Conservation (phyloP, 2,329 filamentous ascomycete species). For the Pseudogymnoascus sp. region DNA sequence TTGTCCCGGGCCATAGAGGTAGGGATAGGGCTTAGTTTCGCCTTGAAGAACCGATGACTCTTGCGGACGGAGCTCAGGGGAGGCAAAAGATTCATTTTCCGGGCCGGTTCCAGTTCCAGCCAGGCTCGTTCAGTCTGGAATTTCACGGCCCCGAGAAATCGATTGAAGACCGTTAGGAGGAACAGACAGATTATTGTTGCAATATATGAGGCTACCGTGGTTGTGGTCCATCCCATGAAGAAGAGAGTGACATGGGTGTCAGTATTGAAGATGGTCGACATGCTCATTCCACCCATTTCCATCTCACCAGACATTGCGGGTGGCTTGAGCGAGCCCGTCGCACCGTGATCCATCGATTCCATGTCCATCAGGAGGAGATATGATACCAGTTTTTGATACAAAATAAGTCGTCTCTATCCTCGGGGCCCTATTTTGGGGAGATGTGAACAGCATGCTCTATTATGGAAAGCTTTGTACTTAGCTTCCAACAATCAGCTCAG, state of each 20-base stretch:
- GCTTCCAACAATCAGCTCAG: not conserved
- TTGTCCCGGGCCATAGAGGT: not conserved
- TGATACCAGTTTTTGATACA: not conserved
- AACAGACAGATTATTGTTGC: conserved; percentile 26
- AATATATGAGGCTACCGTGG: conserved; percentile 23
- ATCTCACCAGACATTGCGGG: not conserved
- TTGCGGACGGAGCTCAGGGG: conserved; percentile 10
- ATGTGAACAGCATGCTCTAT: not conserved
- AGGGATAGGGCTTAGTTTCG: conserved; percentile 7
- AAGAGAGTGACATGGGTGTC: conserved; percentile 26
- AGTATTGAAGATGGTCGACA: conserved; percentile 26
- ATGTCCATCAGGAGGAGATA: not conserved
- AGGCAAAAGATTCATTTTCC: conserved; percentile 20
- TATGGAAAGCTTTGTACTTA: not conserved
- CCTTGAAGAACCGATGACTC: not conserved
- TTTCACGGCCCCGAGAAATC: conserved; percentile 27
- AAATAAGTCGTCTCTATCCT: not conserved
- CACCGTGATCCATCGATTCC: not conserved
- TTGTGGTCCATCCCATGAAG: conserved; percentile 26
- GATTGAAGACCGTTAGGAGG: conserved; percentile 24
- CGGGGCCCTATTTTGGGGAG: not conserved
- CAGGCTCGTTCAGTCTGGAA: conserved; percentile 22
- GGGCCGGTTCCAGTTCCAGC: conserved; percentile 12
- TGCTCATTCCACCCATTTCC: conserved; percentile 11
- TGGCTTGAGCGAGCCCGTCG: not conserved